phyloP scores from a whole-genome alignment of 2,329 filamentous ascomycete genomes.

The Neonectria faginata region DNA sequence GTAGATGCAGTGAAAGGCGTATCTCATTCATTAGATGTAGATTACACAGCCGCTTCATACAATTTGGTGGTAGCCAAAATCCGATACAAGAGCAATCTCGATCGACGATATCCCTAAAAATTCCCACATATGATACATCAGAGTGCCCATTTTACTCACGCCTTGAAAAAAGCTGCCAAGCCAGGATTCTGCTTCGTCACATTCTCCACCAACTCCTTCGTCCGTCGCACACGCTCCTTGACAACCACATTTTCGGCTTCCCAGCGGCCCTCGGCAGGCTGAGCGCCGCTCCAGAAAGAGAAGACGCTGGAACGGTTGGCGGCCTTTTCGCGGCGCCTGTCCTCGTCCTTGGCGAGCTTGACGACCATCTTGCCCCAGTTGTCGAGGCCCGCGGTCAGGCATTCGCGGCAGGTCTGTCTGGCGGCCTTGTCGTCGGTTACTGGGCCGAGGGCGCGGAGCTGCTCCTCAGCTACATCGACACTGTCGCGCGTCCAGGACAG shows the following conservation, averaged over 20 bases:
- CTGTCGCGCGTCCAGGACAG: constrained; percentile 91
- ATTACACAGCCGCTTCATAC: constrained; percentile 31
- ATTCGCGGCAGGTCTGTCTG: constrained; percentile 76
- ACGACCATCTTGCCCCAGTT: constrained; percentile 89
- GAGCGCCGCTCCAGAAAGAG: constrained; percentile 52
- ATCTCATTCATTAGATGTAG: constrained; percentile 36
- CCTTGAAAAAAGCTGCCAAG: constrained; percentile 55
- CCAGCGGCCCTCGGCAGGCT: constrained; percentile 61
- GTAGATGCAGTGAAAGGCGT: not conserved
- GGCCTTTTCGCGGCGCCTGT: constrained; percentile 52
- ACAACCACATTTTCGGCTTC: constrained; percentile 67
- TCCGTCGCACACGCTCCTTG: constrained; percentile 62
- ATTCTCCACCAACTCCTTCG: constrained; percentile 65
- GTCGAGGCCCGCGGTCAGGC: constrained; percentile 78
- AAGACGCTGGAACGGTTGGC: constrained; percentile 47
- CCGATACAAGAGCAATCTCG: constrained; percentile 37
- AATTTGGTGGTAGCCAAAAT: constrained; percentile 24
- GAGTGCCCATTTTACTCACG: constrained; percentile 44
- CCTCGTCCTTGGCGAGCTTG: constrained; percentile 68
- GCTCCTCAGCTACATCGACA: constrained; percentile 81
- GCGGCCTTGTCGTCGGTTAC: constrained; percentile 44
- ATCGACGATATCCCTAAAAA: constrained; percentile 16
- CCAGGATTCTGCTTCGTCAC: constrained; percentile 52
- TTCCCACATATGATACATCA: constrained; percentile 11
- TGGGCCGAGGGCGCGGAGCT: constrained; percentile 61